Conservation (phyloP, 2,329 filamentous ascomycete genomes). For the Alternaria angustiovoidea region DNA sequence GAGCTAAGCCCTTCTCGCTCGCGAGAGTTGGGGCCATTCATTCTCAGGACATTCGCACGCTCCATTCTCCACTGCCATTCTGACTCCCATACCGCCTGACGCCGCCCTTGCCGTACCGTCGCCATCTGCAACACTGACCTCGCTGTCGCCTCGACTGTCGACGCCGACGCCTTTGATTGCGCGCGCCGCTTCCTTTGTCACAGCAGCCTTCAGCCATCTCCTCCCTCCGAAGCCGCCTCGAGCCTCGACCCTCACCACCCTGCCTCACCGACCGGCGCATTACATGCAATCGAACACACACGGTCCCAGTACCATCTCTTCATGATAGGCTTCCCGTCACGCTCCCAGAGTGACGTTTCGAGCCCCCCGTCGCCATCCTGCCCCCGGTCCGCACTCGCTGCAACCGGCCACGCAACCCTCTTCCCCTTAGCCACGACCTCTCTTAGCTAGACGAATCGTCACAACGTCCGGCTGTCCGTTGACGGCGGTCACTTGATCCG, state of each 20-base stretch:
- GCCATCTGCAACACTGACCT: constrained; percentile 21
- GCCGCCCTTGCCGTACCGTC: constrained; percentile 23
- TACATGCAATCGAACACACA: constrained; percentile 26
- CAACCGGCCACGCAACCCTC: constrained; percentile 41
- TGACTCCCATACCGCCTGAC: constrained; percentile 36
- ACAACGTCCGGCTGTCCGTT: constrained; percentile 21
- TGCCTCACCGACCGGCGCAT: constrained; percentile 36
- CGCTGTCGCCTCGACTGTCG: constrained; percentile 26
- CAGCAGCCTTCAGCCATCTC: constrained; percentile 26
- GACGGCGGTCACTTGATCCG: constrained; percentile 33
- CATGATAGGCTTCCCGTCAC: constrained; percentile 28
- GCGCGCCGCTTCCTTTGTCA: constrained; percentile 41
- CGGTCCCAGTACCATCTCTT: constrained; percentile 23
- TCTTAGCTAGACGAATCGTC: constrained; percentile 15
- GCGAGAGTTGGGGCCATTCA: constrained; percentile 22
- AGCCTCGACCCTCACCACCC: constrained; percentile 29
- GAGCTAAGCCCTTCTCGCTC: constrained; percentile 21
- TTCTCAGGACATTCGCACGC: constrained; percentile 28
- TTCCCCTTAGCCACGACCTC: constrained; percentile 27
- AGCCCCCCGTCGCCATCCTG: constrained; percentile 33
- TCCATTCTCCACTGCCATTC: constrained; percentile 29
- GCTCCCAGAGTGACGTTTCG: constrained; percentile 27
- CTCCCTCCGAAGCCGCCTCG: constrained; percentile 37
- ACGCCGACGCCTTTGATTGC: constrained; percentile 20
- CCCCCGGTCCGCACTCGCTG: constrained; percentile 26